Evolutionary conservation across 2,329 filamentous ascomycete species (phyloP).

Genomic region (Neurospora crassa): DNA sequence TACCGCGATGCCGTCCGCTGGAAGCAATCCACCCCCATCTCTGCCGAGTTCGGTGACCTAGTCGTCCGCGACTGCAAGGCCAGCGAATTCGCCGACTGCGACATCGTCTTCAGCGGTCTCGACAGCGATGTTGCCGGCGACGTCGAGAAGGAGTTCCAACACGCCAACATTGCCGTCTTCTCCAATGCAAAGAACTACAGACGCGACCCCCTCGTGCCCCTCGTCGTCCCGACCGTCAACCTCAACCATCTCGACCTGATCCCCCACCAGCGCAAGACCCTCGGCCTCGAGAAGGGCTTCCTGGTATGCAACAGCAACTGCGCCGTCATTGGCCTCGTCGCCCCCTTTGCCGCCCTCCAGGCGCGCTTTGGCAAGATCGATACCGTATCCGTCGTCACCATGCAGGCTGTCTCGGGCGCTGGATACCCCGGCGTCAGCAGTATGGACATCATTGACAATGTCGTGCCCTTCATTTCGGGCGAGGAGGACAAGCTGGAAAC

Average conservation of each 20-base stretch:
- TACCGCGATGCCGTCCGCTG: constrained; percentile 91
- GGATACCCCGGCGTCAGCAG: constrained; percentile 83
- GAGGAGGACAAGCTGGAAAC: constrained; percentile 96
- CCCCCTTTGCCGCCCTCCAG: constrained; percentile 86
- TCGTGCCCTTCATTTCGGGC: constrained; percentile 85
- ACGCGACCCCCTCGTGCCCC: constrained; percentile 77
- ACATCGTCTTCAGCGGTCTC: constrained; percentile 85
- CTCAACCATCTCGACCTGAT: constrained; percentile 79
- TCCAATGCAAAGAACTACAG: constrained; percentile 98
- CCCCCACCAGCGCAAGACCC: constrained; percentile 71
- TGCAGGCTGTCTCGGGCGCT: constrained; percentile 90
- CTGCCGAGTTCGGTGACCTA: constrained; percentile 60
- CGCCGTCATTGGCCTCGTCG: constrained; percentile 91
- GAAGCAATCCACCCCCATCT: constrained; percentile 86
- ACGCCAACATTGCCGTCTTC: constrained; percentile 82
- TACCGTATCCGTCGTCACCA: constrained; percentile 69
- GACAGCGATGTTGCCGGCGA: constrained; percentile 90
- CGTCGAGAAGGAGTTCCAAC: constrained; percentile 85
- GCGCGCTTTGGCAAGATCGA: constrained; percentile 77
- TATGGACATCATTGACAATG: constrained; percentile 96
- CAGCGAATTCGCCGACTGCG: constrained; percentile 77
- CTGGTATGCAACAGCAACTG: constrained; percentile 98
- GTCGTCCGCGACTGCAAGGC: constrained; percentile 79
- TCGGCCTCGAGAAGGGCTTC: constrained; percentile 73
- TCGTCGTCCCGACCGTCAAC: constrained; percentile 94